These are phyloP conservation scores for Metarhizium sp. DNA, from an alignment of 2,329 filamentous ascomycete species.

Conservation along the genomic window DNA sequence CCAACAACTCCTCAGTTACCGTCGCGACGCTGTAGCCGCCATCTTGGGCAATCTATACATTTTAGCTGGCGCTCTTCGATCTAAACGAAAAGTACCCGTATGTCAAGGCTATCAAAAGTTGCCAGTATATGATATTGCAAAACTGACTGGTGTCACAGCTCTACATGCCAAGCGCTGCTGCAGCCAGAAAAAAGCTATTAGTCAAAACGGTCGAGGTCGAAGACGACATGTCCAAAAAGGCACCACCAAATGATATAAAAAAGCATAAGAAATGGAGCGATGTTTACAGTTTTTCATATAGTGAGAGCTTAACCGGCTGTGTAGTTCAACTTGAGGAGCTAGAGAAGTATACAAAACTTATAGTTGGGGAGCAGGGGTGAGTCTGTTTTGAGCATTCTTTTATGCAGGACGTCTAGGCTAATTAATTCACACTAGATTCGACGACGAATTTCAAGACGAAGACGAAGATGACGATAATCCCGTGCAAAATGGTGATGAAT, in stretches of 20 bases:
- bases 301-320: slow-evolving; percentile 43
- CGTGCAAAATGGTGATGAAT: neutral
- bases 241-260: slow-evolving; percentile 15
- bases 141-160: slow-evolving; percentile 18
- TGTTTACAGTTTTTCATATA: slow-evolving; percentile 47
- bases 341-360: slow-evolving; percentile 46
- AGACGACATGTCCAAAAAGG: slow-evolving; percentile 16
- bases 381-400: neutral
- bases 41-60: slow-evolving; percentile 50
- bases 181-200: slow-evolving; percentile 41
- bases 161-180: slow-evolving; percentile 47
- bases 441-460: slow-evolving; percentile 19
- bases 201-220: slow-evolving; percentile 41
- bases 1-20: slow-evolving; percentile 37
- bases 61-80: slow-evolving; percentile 44
- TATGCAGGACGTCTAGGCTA: neutral
- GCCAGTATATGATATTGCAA: too few relatives aligned
- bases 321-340: slow-evolving; percentile 44
- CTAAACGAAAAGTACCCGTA: slow-evolving; percentile 39
- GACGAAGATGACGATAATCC: slow-evolving; percentile 12
- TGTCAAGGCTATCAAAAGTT: slow-evolving; percentile 8
- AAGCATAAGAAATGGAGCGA: slow-evolving; percentile 41
- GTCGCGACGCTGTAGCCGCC: slow-evolving; percentile 47
- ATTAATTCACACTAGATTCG: slow-evolving; percentile 19
- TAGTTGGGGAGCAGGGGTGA: slow-evolving; percentile 45